Evolutionary conservation across 768 basidiomycete species (phyloP).

Genomic region (Mycena epipterygia): DNA sequence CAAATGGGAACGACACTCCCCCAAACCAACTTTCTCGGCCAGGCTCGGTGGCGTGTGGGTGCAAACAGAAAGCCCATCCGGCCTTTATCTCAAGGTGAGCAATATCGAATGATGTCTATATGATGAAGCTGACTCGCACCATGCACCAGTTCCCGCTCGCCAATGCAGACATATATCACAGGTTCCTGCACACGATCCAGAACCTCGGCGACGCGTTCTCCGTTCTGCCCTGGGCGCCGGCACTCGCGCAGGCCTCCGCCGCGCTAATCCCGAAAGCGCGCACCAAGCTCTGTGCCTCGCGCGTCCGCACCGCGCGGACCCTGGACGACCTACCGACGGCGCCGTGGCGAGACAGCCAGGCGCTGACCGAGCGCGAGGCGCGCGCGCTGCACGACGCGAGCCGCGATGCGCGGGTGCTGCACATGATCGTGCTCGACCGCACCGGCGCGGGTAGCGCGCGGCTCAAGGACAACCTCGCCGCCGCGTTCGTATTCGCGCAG

Average conservation of each 20-base stretch:
- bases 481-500: conserved; percentile 8
- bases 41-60: not conserved
- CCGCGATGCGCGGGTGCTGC: conserved; percentile 12
- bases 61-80: conserved; percentile 5
- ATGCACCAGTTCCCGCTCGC: not conserved
- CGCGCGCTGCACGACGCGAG: not conserved
- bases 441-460: not conserved
- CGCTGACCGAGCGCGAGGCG: conserved; percentile 7
- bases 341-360: not conserved
- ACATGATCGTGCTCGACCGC: conserved; percentile 24
- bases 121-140: too few species aligned
- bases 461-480: conserved; percentile 20
- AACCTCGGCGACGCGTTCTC: conserved; percentile 3
- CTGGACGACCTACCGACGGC: not conserved
- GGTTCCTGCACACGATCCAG: conserved; percentile 9
- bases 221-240: conserved; percentile 10
- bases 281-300: conserved; percentile 9
- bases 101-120: not conserved
- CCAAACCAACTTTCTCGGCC: not conserved
- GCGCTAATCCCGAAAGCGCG: conserved; percentile 9
- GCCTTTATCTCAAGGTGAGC: conserved; percentile 28
- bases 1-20: conserved; percentile 16
- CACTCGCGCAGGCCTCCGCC: not conserved
- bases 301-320: conserved; percentile 5
- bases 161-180: conserved; percentile 7